Base-by-base conservation (phyloP, 306 rosid genomes). In the Dryas alaskensis region DNA sequence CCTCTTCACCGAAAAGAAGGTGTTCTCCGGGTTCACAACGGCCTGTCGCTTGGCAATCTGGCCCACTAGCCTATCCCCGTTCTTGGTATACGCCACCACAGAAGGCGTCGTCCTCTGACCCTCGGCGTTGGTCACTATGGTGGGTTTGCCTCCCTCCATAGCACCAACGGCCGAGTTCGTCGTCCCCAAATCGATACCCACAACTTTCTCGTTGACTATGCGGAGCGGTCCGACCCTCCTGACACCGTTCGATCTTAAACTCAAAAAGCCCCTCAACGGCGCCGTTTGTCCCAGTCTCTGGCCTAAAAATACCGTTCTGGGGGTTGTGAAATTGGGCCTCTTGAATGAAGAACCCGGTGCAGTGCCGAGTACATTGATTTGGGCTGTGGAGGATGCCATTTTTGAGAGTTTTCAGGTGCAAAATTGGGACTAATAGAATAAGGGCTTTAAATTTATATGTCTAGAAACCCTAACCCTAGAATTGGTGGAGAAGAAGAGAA, bases 31-130 rank as follows among this genome's bases (percentile, higher is more conserved):
- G 75, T 92, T 92, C 4, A 89, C 93, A 0, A 92, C 97, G 0
- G 97, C 97, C 83, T 92, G 97, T 1, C 97, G 87, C 84, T 92
- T 92, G 2, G 97, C 97, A 60, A 92, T 92, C 82, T 92, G 96
- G 13, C 97, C 97, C 0, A 92, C 97, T 3, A 92, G 85, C 77
- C 97, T 85, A 42, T 92, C 97, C 17, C 96, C 97, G 74, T 19
- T 88, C 86, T 89, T 92, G 0, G 97, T 89, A 72, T 92, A 92
- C 0, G 97, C 97, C n/a, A 92, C 97, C n/a, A 92, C 97, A 1
- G 97, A 92, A 0, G 97, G 97, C 3, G 96, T 92, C 11, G 96
- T 92, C 58, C 97, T 69, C 83, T 92, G 97, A 0, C 97, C 97
- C 83, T 92, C 97, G 0, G 96, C 96, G 79, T 92, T 92, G 10